Base-by-base conservation (phyloP, 192 early-diverging fungal genomes). In the Coemansia sp. region DNA sequence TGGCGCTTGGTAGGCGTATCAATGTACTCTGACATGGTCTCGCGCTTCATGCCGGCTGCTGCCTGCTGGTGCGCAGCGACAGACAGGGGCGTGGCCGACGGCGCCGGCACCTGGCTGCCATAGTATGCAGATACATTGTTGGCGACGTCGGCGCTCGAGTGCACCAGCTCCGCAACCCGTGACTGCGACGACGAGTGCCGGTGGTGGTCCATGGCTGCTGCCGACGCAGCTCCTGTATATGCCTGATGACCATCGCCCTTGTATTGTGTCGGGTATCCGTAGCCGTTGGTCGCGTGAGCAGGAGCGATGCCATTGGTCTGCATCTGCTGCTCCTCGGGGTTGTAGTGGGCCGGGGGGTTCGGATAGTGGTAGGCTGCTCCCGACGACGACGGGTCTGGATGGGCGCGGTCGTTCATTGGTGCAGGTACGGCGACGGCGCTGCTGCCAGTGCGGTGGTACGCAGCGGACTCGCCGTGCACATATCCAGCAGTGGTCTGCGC, bases 1-100 rank as follows among this genome's bases (percentile, higher is more conserved):
- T 72, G 68, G 10, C 68, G 52, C 52, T 72, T 72, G 21, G 32
- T 51, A 14, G 37, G 38, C 26, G 48, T 28, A 7, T 60, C 49
- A 9, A 57, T 44, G 44, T 53, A 60, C n/a, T 47, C 58, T 6
- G 31, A 16, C 4, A 13, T 4, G 0, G 32, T 47, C 1, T 52
- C 48, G 13, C 40, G 64, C 28, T 67, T 60, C 12, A 34, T 22
- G 8, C 40, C 16, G 12, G 46, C 16, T 13, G 35, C 25, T 13
- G 21, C 32, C 7, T 36, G 42, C 40, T 43, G 41, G 6, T 32
- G n/a, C n/a, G n/a, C n/a, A n/a, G n/a, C n/a, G n/a, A n/a, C n/a
- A n/a, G n/a, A n/a, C n/a, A n/a, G n/a, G n/a, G n/a, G 25, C 14
- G 23, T 11, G 3, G 33, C 21, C 10, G 37, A 19, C 8, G 49